A percentile compares a stretch with the other conserved stretches of the same genome.
Evolutionary conservation across 306 rosid genomes (phyloP).

Genomic region (Gastrolobium villosum): DNA sequence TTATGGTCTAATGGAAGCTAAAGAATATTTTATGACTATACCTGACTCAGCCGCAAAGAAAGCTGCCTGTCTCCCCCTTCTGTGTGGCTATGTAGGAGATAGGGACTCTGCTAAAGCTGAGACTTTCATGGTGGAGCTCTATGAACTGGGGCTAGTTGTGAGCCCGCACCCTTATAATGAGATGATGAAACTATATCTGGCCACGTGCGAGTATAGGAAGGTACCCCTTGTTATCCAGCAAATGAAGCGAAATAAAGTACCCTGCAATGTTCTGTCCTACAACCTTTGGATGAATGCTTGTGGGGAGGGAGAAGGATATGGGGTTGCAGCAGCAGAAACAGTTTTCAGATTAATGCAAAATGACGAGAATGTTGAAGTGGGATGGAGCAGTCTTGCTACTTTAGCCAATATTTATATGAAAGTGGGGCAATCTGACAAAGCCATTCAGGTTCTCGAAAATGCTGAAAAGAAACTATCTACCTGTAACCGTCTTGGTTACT

Average conservation of each 20-base stretch:
- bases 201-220: constrained; percentile 66
- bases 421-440: constrained; percentile 67
- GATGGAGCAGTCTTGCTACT: constrained; percentile 91
- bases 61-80: constrained; percentile 71
- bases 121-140: constrained; percentile 74
- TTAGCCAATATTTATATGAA: constrained; percentile 71
- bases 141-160: constrained; percentile 70
- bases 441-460: constrained; percentile 57
- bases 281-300: constrained; percentile 87
- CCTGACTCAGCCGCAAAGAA: constrained; percentile 63
- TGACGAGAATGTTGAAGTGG: constrained; percentile 71
- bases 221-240: constrained; percentile 71
- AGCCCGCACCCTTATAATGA: constrained; percentile 76
- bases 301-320: constrained; percentile 54
- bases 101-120: constrained; percentile 71
- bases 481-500: constrained; percentile 73
- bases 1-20: constrained; percentile 70
- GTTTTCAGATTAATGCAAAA: constrained; percentile 71
- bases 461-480: constrained; percentile 78
- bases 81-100: constrained; percentile 64
- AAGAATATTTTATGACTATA: constrained; percentile 65
- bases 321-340: constrained; percentile 63
- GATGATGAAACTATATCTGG: constrained; percentile 89
- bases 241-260: constrained; percentile 77
- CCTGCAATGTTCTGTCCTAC: constrained; percentile 76